Evolutionary conservation across 169 alveolate species (phyloP).

Genomic region (Eimeria praecox): DNA sequence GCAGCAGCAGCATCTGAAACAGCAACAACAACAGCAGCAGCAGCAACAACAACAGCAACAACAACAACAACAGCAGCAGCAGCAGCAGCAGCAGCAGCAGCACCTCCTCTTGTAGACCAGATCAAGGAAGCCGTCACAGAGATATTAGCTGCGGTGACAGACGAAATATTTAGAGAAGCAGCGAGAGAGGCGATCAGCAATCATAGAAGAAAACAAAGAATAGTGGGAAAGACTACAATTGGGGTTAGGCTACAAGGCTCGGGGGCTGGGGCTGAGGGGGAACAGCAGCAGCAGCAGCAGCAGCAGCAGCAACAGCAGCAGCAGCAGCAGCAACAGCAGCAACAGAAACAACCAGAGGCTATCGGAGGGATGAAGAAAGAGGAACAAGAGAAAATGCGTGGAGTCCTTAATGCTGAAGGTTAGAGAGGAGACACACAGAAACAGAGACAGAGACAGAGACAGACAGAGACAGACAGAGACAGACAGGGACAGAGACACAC

Average conservation of each 20-base stretch:
- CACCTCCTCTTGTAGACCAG: constrained; percentile 50
- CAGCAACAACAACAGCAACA: no score
- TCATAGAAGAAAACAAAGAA: constrained; percentile 68
- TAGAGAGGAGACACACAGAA: no score
- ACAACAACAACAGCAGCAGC: background rate
- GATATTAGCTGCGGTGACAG: constrained; percentile 69
- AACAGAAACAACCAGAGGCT: background rate
- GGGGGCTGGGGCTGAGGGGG: background rate
- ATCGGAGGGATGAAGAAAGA: background rate
- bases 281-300: background rate
- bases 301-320: constrained; percentile 3
- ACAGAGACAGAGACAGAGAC: no score
- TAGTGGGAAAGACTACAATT: constrained; percentile 68
- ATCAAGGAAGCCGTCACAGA: constrained; percentile 74
- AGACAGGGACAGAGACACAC: background rate
- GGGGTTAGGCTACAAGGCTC: constrained; percentile 56
- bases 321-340: constrained; percentile 16
- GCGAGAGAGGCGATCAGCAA: constrained; percentile 79
- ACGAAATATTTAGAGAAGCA: constrained; percentile 62
- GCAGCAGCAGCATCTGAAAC: background rate
- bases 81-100: background rate
- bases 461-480: no score
- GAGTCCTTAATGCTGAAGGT: background rate
- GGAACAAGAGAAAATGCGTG: background rate
- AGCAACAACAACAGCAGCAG: no score